Conservation (phyloP, 495 filamentous ascomycete species). For the Neurospora sp. region DNA sequence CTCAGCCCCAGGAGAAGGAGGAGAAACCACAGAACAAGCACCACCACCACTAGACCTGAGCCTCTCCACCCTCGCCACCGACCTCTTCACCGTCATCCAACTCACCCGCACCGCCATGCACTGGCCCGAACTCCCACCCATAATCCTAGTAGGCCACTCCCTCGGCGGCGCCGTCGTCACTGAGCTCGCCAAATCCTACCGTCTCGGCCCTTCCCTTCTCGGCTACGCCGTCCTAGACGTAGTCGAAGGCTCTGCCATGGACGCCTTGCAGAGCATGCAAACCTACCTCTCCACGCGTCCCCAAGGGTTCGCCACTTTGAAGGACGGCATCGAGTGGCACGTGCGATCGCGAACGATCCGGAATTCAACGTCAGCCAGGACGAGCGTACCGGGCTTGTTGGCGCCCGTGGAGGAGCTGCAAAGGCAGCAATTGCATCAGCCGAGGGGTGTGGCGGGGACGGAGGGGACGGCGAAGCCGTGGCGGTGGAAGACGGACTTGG, state of each 20-base stretch:
- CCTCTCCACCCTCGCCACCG: slow-evolving; percentile 57
- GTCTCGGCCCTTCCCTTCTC: slow-evolving; percentile 49
- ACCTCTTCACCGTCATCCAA: slow-evolving; percentile 60
- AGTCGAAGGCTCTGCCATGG: slow-evolving; percentile 78
- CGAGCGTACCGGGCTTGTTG: slow-evolving; percentile 80
- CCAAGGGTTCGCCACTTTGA: slow-evolving; percentile 58
- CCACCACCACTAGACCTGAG: slow-evolving; percentile 43
- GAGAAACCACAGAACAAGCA: slow-evolving; percentile 27
- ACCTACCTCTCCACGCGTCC: slow-evolving; percentile 82
- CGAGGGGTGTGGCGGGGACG: slow-evolving; percentile 16
- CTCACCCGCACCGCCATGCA: slow-evolving; percentile 52
- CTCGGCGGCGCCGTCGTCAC: slow-evolving; percentile 93
- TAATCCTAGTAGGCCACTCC: slow-evolving; percentile 86
- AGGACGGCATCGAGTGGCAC: slow-evolving; percentile 89
- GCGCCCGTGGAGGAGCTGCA: slow-evolving; percentile 16
- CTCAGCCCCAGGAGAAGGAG: background rate
- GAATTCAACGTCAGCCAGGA: slow-evolving; percentile 66
- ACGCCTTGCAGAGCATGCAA: slow-evolving; percentile 93
- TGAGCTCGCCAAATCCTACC: slow-evolving; percentile 49
- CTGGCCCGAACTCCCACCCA: slow-evolving; percentile 63
- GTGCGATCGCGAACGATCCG: slow-evolving; percentile 81
- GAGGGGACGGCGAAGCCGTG: slow-evolving; percentile 33
- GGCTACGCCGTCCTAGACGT: slow-evolving; percentile 92
- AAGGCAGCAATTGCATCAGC: background rate
- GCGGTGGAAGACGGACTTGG: slow-evolving; percentile 81